A percentile compares a stretch with the other conserved stretches of the same genome.
These are phyloP conservation scores for Gynochthodes officinalis DNA, from an alignment of 257 asterid genomes.

Conservation along the genomic window DNA sequence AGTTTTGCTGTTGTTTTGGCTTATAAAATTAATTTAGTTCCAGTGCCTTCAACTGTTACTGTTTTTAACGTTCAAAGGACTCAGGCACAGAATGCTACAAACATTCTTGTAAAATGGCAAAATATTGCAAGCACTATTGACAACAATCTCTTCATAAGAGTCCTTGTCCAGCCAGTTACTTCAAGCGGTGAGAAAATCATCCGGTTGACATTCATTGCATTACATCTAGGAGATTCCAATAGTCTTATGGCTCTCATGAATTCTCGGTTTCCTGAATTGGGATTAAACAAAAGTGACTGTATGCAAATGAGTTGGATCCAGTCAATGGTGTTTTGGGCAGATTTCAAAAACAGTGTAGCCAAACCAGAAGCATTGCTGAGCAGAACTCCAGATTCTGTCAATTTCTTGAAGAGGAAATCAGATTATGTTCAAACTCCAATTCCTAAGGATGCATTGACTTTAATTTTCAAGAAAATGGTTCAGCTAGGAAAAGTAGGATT, in stretches of 20 bases:
- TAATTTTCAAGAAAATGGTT: slow-evolving; percentile 24
- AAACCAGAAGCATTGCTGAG: not conserved
- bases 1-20: slow-evolving; percentile 22
- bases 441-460: slow-evolving; percentile 9
- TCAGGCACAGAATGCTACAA: not conserved
- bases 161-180: slow-evolving; percentile 19
- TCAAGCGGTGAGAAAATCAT: not conserved
- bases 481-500: slow-evolving; percentile 24
- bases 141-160: slow-evolving; percentile 22
- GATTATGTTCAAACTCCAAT: slow-evolving; percentile 10
- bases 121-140: slow-evolving; percentile 14
- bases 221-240: slow-evolving; percentile 17
- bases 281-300: slow-evolving; percentile 16
- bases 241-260: slow-evolving; percentile 2
- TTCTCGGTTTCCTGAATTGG: slow-evolving; percentile 15
- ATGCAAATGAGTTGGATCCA: slow-evolving; percentile 31
- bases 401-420: slow-evolving; percentile 14
- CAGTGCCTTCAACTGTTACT: slow-evolving; percentile 7
- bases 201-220: slow-evolving; percentile 13
- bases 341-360: slow-evolving; percentile 13
- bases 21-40: slow-evolving; percentile 16
- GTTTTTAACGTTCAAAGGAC: slow-evolving; percentile 7
- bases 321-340: slow-evolving; percentile 38
- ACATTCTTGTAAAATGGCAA: slow-evolving; percentile 14
- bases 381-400: slow-evolving; percentile 4